Base-by-base conservation (phyloP, 306 rosid genomes). In the Medicago ruthenica region DNA sequence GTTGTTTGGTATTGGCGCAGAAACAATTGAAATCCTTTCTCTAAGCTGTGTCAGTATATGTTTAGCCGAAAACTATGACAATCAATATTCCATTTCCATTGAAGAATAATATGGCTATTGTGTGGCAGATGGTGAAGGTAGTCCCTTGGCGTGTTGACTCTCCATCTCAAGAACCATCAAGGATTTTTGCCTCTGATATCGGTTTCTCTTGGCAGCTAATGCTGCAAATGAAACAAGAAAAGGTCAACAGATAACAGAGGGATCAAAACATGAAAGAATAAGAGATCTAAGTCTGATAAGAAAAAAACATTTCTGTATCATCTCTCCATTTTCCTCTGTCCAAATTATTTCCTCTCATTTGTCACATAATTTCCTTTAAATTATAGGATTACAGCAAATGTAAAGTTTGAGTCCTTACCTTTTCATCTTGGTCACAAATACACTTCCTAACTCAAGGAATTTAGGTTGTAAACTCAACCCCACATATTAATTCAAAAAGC, bases 121-220 rank as follows among this genome's bases (percentile, higher is more conserved):
- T 75, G 83, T 39, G 20, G 92, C 73, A 31, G 67, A 74, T 50
- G 92, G 89, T 59, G 96, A 81, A 79, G 87, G 86, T 65, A 82
- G 44, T 82, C 95, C 95, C 87, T 85, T 95, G 51, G 98, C 97
- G 80, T 95, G 98, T 81, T 90, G 97, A 76, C 98, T 95, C 79
- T 95, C 98, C 98, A 95, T 90, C 85, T 92, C 98, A 54, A 95
- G 96, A 83, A 75, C 86, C 96, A 90, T 90, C 73, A 95, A 81
- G 21, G 96, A 92, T 83, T 95, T 92, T 77, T 95, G 98, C 77
- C 97, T 89, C 59, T 89, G 92, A 73, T 92, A 95, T 61, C 92
- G 70, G 85, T 88, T 92, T 83, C 97, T 87, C 85, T 92, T 95
- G 54, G 97, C 97, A 4, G 92, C 83, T 71, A 95, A 89, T 58